Conservation (phyloP, 495 filamentous ascomycete species). For the Xanthoparmelia taractica region DNA sequence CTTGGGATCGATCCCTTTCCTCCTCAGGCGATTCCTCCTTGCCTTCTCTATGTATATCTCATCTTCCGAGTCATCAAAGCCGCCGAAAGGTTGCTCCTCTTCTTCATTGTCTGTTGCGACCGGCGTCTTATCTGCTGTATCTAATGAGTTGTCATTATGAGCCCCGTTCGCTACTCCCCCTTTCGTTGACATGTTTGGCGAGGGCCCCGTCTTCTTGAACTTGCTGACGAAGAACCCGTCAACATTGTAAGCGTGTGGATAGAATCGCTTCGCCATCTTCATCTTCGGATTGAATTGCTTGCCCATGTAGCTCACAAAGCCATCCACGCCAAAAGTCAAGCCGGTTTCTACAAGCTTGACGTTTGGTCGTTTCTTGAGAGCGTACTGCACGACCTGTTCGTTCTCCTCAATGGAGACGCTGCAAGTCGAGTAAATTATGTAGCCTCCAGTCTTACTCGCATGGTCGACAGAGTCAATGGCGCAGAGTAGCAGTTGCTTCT, state of each 20-base stretch:
- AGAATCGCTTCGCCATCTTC: conserved; percentile 80
- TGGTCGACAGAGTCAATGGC: conserved; percentile 95
- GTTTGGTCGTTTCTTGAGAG: conserved; percentile 81
- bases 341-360: conserved; percentile 90
- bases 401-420: conserved; percentile 89
- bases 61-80: conserved; percentile 58
- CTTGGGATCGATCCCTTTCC: conserved; percentile 61
- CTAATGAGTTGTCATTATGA: conserved; percentile 25
- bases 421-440: conserved; percentile 92
- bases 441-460: conserved; percentile 75
- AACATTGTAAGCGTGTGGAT: conserved; percentile 92
- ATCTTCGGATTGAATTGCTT: conserved; percentile 83
- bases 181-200: conserved; percentile 44
- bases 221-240: conserved; percentile 98
- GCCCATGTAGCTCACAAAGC: conserved; percentile 78
- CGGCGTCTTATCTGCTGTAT: conserved; percentile 42
- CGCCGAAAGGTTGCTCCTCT: conserved; percentile 48
- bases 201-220: conserved; percentile 83
- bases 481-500: conserved; percentile 85
- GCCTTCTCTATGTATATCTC: conserved; percentile 51
- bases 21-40: conserved; percentile 48
- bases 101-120: conserved; percentile 40
- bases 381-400: conserved; percentile 89
- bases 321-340: conserved; percentile 84
- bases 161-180: conserved; percentile 26